A percentile compares a stretch with the other conserved stretches of the same genome.
phyloP scores from a whole-genome alignment of 225 moss, liverwort and hornwort species.

The Asterella californica region DNA sequence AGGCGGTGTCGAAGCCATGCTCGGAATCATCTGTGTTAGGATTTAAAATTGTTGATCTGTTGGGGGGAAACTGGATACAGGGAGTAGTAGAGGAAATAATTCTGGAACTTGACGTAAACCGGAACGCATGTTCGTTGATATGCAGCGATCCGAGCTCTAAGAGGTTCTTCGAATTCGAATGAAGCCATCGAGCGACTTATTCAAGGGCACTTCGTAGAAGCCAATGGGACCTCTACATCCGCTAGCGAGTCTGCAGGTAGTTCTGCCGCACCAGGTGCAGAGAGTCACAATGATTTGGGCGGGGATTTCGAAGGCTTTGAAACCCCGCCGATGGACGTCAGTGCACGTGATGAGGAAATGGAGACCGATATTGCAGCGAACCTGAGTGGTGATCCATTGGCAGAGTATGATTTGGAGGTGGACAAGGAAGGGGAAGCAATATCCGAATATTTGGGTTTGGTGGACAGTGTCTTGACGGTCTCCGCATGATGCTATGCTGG shows the following conservation, averaged over 20 bases:
- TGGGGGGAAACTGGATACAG: neutral
- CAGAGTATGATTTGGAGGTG: conserved; percentile 91
- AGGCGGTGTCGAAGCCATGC: too few species aligned
- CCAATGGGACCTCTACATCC: conserved; percentile 7
- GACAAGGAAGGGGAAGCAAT: conserved; percentile 85
- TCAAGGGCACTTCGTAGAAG: conserved; percentile 21
- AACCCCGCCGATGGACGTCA: conserved; percentile 37
- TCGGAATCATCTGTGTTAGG: too few species aligned
- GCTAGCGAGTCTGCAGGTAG: conserved; percentile 5
- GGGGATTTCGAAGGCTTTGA: conserved; percentile 11
- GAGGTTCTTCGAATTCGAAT: conserved; percentile 19
- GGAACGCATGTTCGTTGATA: neutral
- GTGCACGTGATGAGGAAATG: conserved; percentile 78
- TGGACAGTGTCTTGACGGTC: neutral
- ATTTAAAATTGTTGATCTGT: too few species aligned
- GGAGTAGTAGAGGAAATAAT: neutral
- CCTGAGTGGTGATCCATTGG: conserved; percentile 71
- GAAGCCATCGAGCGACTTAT: conserved; percentile 41
- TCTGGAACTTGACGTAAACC: neutral
- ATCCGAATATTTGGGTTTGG: conserved; percentile 59
- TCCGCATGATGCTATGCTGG: neutral
- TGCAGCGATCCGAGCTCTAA: conserved; percentile 31
- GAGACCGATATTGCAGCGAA: conserved; percentile 80
- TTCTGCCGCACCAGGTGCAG: conserved; percentile 21
- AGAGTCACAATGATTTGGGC: conserved; percentile 7